Base-by-base conservation (phyloP, 768 basidiomycete species). In the Kwoniella dejecticola region DNA sequence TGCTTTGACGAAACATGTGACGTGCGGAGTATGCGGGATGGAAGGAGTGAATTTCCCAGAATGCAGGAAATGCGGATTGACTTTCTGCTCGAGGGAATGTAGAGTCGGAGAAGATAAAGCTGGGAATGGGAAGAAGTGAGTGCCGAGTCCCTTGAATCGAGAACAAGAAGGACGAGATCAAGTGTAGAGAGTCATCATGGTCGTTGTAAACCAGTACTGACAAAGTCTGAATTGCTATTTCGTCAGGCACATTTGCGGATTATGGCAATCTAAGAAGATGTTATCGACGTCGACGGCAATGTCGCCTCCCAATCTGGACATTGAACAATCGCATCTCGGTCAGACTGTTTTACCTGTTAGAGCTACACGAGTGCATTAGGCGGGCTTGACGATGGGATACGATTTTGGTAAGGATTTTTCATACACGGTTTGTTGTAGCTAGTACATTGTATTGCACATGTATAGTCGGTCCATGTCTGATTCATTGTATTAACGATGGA, bases 11-110 rank as follows among this genome's bases (percentile, higher is more conserved):
- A 71, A 72, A 36, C 66, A 70, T 36, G 64, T 70, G 6, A 52
- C 30, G 2, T 76, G 75, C 44, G 57, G 58, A 3, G 72, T 76
- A 12, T 76, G 75, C 42, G 48, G 38, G 10, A 47, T 66, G 29
- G 42, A 67, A 29, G 75, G 75, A 3, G 60, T 72, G 40, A 76
- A 76, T 52, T 74, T 74, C 44, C 75, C 75, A 3, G 69, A 68
- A 47, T 76, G 75, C 44, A 58, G 75, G 55, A 70, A 69, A 53
- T 76, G 75, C 53, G 68, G 70, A n/a, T 42, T 72, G 57, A 57
- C 54, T 1, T 74, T 76, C 52, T 76, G 75, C 45, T 70, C 68
- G 6, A 63, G 75, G 36, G 65, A 60, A 15, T 76, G 75, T 57
- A 58, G 75, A 29, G 62, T 76, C 0, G 72, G 62, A 6, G 54